Percentiles rank a stretch among this genome's conserved stretches.
Conservation (phyloP, 2,329 filamentous ascomycete species). For the Stagonosporopsis tanaceti region DNA sequence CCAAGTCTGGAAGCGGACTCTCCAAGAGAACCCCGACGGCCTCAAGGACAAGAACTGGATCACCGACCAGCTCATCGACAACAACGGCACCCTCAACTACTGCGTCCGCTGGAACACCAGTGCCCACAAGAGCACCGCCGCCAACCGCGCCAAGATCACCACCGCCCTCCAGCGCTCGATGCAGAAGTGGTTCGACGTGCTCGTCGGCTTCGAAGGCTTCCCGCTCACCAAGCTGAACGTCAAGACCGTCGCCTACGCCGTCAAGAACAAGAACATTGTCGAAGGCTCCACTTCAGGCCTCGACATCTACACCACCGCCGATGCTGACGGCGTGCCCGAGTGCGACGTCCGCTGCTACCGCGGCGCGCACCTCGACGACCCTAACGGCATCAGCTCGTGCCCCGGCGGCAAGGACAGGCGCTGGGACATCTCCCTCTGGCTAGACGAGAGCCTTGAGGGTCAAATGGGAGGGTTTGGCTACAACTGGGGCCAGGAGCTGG, state of each 20-base stretch:
- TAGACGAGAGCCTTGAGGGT: conserved; percentile 55
- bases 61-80: conserved; percentile 39
- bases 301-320: conserved; percentile 54
- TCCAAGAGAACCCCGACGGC: conserved; percentile 33
- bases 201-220: conserved; percentile 57
- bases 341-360: conserved; percentile 55
- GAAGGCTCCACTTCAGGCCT: conserved; percentile 47
- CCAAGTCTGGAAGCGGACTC: conserved; percentile 35
- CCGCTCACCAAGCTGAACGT: conserved; percentile 51
- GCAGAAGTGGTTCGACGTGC: conserved; percentile 55
- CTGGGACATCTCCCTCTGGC: conserved; percentile 54
- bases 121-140: conserved; percentile 47
- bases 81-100: conserved; percentile 49
- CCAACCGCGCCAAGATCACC: conserved; percentile 50
- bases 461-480: conserved; percentile 52
- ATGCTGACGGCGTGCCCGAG: conserved; percentile 53
- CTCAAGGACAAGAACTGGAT: conserved; percentile 43
- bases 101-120: conserved; percentile 58
- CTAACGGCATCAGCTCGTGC: conserved; percentile 52
- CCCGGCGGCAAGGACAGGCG: conserved; percentile 50
- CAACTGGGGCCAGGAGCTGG: conserved; percentile 53
- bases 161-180: conserved; percentile 47
- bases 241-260: conserved; percentile 56
- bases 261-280: conserved; percentile 49
- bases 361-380: conserved; percentile 52